phyloP scores from a whole-genome alignment of 202 grass and related monocot genomes.

The Dendrocalamus latiflorus region DNA sequence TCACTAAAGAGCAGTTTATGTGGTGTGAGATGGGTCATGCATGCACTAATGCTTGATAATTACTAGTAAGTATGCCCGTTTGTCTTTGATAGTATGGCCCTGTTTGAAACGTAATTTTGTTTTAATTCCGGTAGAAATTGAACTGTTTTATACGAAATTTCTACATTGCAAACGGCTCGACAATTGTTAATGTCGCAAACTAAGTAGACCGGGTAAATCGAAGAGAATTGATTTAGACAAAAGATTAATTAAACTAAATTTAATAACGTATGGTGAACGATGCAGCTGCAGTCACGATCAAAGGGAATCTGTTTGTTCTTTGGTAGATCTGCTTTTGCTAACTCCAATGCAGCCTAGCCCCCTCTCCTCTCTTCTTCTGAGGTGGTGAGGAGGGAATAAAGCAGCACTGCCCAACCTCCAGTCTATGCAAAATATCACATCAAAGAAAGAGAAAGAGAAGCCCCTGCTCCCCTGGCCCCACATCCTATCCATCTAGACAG shows the following conservation, averaged over 20 bases:
- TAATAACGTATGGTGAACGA: background rate
- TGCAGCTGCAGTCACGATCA: slow-evolving; percentile 38
- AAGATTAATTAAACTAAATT: background rate
- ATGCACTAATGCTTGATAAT: background rate
- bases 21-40: background rate
- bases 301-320: slow-evolving; percentile 59
- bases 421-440: slow-evolving; percentile 59
- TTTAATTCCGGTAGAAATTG: no score
- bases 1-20: background rate
- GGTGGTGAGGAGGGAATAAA: slow-evolving; percentile 43
- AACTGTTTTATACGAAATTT: no score
- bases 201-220: background rate
- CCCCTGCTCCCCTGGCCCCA: slow-evolving; percentile 16
- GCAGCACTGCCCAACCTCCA: background rate
- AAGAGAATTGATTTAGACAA: background rate
- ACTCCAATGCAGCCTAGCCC: slow-evolving; percentile 58
- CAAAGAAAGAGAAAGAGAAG: slow-evolving; percentile 77
- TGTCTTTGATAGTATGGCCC: background rate
- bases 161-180: no score
- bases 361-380: background rate
- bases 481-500: slow-evolving; percentile 28
- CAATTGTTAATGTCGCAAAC: background rate
- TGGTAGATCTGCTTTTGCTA: slow-evolving; percentile 73
- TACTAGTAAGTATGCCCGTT: background rate
- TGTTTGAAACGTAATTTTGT: no score